Base-by-base conservation (phyloP, 2,329 filamentous ascomycete genomes). In the Colletotrichum navitas region DNA sequence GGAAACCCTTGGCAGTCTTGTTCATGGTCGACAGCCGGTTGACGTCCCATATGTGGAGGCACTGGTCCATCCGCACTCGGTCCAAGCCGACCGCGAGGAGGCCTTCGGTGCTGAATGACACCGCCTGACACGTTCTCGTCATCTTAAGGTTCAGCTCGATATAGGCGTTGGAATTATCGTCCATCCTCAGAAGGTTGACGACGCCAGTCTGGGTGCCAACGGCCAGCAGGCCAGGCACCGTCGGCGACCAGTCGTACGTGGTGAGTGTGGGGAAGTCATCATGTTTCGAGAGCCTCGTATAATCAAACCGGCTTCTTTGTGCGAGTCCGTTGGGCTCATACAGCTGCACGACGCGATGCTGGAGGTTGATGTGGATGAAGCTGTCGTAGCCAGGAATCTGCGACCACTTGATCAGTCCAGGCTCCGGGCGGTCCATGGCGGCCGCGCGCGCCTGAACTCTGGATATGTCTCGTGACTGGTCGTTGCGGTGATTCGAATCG, bases 1-100 rank as follows among this genome's bases (percentile, higher is more conserved):
- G 84, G 41, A 89, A 90, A 32, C 89, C 89, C 41, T 81, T 81
- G 26, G 80, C 79, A 21, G 79, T 81, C 43, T 83, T 78, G 75
- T 85, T 85, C 79, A 86, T 82, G 54, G 80, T 84, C 26, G 85
- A 87, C 59, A 90, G 84, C 49, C 89, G 88, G 75, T 89, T 91
- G 66, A 94, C 86, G 79, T 97, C 93, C 88, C 93, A 96, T 39
- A 96, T 91, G 76, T 95, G 93, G 60, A 97, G 85, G 76, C 92
- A 94, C 74, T 92, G 89, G 78, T 96, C 94, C 80, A 93, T 94
- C 41, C 94, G 89, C 32, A 95, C 93, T 75, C 93, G 88, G 76
- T 96, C 94, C 63, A 96, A 84, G 1, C 93, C 94, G 36, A 94
- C 93, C 12, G 93, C 94, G 63, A 97, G 83, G 67, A 93, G 85